Percentiles rank a stretch among this genome's conserved stretches.
phyloP scores from a whole-genome alignment of 2,329 filamentous ascomycete genomes.

The Colletotrichum eremochloae region DNA sequence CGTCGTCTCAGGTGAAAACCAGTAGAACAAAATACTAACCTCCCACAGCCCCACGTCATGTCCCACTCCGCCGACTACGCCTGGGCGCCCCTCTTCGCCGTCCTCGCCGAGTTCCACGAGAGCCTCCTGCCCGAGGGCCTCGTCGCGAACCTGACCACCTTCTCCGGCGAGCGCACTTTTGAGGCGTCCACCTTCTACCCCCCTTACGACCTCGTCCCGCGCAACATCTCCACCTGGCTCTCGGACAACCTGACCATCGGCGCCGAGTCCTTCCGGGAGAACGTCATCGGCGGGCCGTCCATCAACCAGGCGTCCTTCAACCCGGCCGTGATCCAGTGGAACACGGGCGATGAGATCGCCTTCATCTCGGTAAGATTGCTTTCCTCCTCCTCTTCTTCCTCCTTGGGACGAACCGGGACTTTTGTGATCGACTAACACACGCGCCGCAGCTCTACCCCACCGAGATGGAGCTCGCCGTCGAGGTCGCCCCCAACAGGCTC shows the following conservation, averaged over 20 bases:
- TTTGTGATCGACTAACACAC: slow-evolving; percentile 46
- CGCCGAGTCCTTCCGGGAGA: slow-evolving; percentile 69
- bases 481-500: slow-evolving; percentile 58
- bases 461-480: slow-evolving; percentile 55
- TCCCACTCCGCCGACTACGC: slow-evolving; percentile 71
- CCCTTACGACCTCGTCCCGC: slow-evolving; percentile 67
- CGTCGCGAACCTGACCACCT: slow-evolving; percentile 57
- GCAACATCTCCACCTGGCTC: slow-evolving; percentile 72
- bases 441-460: slow-evolving; percentile 53
- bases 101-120: slow-evolving; percentile 64
- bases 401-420: slow-evolving; percentile 7
- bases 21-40: slow-evolving; percentile 11
- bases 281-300: slow-evolving; percentile 66
- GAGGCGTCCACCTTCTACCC: slow-evolving; percentile 67
- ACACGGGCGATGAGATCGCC: slow-evolving; percentile 54
- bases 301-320: slow-evolving; percentile 67
- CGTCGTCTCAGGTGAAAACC: background rate
- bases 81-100: slow-evolving; percentile 68
- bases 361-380: slow-evolving; percentile 48
- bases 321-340: slow-evolving; percentile 72
- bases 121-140: slow-evolving; percentile 59
- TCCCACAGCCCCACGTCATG: slow-evolving; percentile 62
- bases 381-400: background rate
- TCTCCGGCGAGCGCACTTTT: slow-evolving; percentile 67
- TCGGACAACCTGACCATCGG: slow-evolving; percentile 70